Evolutionary conservation across 2,329 filamentous ascomycete species (phyloP).

Genomic region (Cladophialophora psammophila): DNA sequence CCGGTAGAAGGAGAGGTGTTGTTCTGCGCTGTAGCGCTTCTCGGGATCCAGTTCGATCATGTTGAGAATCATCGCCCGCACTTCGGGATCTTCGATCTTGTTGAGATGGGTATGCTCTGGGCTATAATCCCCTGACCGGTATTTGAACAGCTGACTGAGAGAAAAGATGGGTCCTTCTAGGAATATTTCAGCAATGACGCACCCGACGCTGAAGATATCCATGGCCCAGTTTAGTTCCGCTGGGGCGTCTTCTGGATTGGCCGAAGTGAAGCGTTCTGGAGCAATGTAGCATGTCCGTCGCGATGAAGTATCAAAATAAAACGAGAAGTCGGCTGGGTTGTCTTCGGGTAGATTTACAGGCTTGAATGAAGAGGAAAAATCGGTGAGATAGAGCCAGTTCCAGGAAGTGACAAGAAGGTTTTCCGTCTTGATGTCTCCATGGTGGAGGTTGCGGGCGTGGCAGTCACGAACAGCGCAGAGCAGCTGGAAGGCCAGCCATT

Average conservation of each 20-base stretch:
- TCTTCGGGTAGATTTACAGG: conserved; percentile 92
- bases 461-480: conserved; percentile 92
- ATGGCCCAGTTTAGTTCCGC: conserved; percentile 84
- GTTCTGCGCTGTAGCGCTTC: conserved; percentile 88
- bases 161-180: conserved; percentile 96
- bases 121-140: conserved; percentile 90
- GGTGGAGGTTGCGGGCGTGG: conserved; percentile 86
- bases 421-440: conserved; percentile 98
- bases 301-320: conserved; percentile 94
- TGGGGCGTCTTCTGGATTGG: conserved; percentile 70
- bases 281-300: conserved; percentile 93
- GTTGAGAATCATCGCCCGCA: conserved; percentile 87
- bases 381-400: conserved; percentile 99
- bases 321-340: conserved; percentile 96
- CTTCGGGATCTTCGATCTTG: conserved; percentile 85
- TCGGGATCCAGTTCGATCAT: conserved; percentile 97
- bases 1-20: conserved; percentile 92
- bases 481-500: conserved; percentile 96
- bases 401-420: conserved; percentile 97
- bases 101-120: conserved; percentile 80
- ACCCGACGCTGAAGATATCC: conserved; percentile 97
- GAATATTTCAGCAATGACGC: conserved; percentile 95
- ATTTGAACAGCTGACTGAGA: conserved; percentile 94
- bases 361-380: conserved; percentile 96
- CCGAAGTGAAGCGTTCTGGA: conserved; percentile 84